These are phyloP conservation scores for Saussurea involucrata DNA, from an alignment of 129 eudicot species.

Conservation along the genomic window DNA sequence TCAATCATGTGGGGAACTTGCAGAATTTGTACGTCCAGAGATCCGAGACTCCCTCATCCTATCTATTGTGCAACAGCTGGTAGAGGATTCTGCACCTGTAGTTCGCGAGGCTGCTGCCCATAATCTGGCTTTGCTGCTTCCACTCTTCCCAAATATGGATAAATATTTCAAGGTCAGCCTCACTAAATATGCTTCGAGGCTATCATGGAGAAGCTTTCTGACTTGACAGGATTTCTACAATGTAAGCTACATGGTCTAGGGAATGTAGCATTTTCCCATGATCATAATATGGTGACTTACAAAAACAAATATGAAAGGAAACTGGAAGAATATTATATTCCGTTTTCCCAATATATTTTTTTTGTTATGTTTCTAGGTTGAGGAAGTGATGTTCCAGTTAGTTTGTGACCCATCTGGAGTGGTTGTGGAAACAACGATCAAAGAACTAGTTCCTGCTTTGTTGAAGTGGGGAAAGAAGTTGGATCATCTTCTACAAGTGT, in stretches of 20 bases:
- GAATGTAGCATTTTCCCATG: slow-evolving; percentile 73
- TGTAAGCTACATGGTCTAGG: slow-evolving; percentile 95
- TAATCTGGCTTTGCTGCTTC: slow-evolving; percentile 94
- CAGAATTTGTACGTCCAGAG: slow-evolving; percentile 89
- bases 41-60: slow-evolving; percentile 94
- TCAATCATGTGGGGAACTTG: slow-evolving; percentile 99
- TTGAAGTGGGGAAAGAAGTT: slow-evolving; percentile 81
- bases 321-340: slow-evolving; percentile 2
- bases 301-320: slow-evolving; percentile 13
- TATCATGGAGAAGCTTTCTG: slow-evolving; percentile 95
- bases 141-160: slow-evolving; percentile 87
- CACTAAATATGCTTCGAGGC: slow-evolving; percentile 97
- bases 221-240: slow-evolving; percentile 93
- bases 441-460: slow-evolving; percentile 82
- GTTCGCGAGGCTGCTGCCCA: slow-evolving; percentile 98
- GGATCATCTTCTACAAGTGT: slow-evolving; percentile 67
- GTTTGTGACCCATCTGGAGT: slow-evolving; percentile 95
- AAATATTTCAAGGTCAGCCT: slow-evolving; percentile 99
- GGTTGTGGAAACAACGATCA: slow-evolving; percentile 83
- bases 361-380: slow-evolving; percentile 66
- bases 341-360: slow-evolving; percentile 36
- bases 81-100: slow-evolving; percentile 93
- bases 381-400: slow-evolving; percentile 94
- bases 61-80: slow-evolving; percentile 88
- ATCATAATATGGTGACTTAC: slow-evolving; percentile 61